Evolutionary conservation across 176 grass and related monocot genomes (phyloP), one percentile per base, ranked within the genome.

Genomic region (Tillandsia fasciculata): DNA sequence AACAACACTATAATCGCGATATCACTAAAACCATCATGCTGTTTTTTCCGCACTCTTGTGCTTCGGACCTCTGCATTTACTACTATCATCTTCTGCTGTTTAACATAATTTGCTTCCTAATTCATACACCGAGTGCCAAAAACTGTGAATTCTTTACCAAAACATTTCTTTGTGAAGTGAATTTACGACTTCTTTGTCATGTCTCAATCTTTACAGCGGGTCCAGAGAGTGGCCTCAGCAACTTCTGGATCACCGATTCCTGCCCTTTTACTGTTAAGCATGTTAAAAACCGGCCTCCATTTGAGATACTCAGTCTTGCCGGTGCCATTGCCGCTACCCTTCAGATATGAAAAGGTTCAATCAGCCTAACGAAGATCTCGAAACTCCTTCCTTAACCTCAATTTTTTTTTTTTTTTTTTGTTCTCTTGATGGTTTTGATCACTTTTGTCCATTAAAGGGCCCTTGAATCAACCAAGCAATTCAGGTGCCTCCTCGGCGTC

Each of bases 181-280:
- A 8, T 22, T 8, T 22, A 17, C 20, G 15, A 9, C 20, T 59
- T 59, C n/a, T 59, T 12, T 73, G 11, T 10, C 8, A n/a, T 24
- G 15, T 75, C 2, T 51, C 51, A 6, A 11, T 28, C 27, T n/a
- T 77, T 48, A 27, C 75, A 77, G 75, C 15, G 52, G 66, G 66
- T 24, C 75, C 65, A 69, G 29, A 59, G 10, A 57, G 69, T 17
- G 66, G 75, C 1, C 27, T 77, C 65, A 77, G 52, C 65, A 50
- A 90, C 67, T 96, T 90, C 70, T 96, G 91, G 91, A 96, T 96
- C 66, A 96, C 91, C 0, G 91, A 96, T 77, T 96, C 91, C 4
- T 90, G 91, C 73, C 84, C 87, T 9, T 72, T 85, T 15, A 96
- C 93, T 14, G 84, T 92, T 13, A 92, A 79, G 74, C 81, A 86